Conservation (phyloP, 2,329 filamentous ascomycete genomes). For the Exophiala sp. region DNA sequence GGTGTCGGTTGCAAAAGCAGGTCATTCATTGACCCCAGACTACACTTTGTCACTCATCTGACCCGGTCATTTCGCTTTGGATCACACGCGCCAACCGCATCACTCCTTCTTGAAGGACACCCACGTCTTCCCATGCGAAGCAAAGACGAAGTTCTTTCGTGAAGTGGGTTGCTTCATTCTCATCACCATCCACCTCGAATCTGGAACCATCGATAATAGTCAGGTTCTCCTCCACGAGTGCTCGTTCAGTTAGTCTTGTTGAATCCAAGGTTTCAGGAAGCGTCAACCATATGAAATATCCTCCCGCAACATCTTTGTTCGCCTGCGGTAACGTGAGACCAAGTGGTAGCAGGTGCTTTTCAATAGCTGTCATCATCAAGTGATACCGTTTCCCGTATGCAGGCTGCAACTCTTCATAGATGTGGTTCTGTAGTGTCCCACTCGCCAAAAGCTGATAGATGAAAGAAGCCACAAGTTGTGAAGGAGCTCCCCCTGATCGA, state of each 20-base stretch:
- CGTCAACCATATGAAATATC: conserved; percentile 81
- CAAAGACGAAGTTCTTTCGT: conserved; percentile 61
- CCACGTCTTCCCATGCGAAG: conserved; percentile 69
- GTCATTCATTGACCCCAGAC: neutral
- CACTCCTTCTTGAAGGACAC: conserved; percentile 64
- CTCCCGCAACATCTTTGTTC: conserved; percentile 59
- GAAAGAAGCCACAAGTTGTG: conserved; percentile 57
- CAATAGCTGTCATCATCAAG: conserved; percentile 58
- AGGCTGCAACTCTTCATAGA: conserved; percentile 53
- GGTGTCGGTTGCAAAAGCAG: neutral
- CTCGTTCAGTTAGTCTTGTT: conserved; percentile 54
- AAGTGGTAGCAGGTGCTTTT: conserved; percentile 58
- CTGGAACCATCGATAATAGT: conserved; percentile 65
- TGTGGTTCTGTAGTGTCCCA: conserved; percentile 52
- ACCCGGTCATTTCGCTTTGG: conserved; percentile 19
- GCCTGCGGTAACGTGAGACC: conserved; percentile 52
- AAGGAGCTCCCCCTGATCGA: conserved; percentile 58
- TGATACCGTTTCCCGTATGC: conserved; percentile 53
- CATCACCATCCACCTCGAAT: conserved; percentile 64
- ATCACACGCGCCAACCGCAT: conserved; percentile 54
- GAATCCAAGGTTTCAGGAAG: conserved; percentile 56
- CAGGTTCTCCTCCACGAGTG: conserved; percentile 61
- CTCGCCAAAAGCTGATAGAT: conserved; percentile 53
- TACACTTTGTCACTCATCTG: conserved; percentile 6
- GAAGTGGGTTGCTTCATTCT: conserved; percentile 52